Conservation (phyloP, 1,284 basidiomycete species). For the Moesziomyces parantarcticus region DNA sequence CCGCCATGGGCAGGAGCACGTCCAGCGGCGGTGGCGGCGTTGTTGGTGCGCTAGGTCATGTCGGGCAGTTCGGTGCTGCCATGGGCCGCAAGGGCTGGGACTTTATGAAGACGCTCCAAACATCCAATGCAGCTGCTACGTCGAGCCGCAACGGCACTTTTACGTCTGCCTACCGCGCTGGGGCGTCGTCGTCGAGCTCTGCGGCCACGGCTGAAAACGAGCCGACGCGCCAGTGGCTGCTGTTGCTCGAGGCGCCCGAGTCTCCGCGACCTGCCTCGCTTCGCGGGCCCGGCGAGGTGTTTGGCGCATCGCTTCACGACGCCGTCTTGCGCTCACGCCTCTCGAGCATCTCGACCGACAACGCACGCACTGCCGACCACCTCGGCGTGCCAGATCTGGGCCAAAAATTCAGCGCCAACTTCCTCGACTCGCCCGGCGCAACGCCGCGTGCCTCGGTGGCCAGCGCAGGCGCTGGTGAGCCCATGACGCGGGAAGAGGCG, state of each 20-base stretch:
- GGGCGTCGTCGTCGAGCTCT: not conserved
- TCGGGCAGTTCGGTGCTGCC: constrained; percentile 52
- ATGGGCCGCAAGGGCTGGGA: constrained; percentile 58
- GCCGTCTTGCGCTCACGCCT: constrained; percentile 53
- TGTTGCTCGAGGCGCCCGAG: constrained; percentile 18
- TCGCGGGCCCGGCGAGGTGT: constrained; percentile 19
- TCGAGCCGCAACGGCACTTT: constrained; percentile 3
- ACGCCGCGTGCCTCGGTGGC: constrained; percentile 30
- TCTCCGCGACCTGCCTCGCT: not conserved
- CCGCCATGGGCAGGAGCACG: constrained; percentile 14
- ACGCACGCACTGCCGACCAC: constrained; percentile 10
- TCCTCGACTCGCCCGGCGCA: constrained; percentile 24
- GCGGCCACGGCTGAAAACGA: constrained; percentile 33
- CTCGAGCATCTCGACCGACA: constrained; percentile 4
- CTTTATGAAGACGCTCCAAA: constrained; percentile 47
- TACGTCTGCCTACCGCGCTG: not conserved
- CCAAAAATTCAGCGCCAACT: constrained; percentile 27
- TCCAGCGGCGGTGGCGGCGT: constrained; percentile 30
- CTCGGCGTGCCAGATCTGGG: constrained; percentile 46
- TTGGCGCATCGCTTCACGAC: constrained; percentile 56
- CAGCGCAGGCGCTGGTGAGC: constrained; percentile 3
- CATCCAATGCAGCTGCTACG: constrained; percentile 6
- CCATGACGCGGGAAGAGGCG: constrained; percentile 43
- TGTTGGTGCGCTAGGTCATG: constrained; percentile 40
- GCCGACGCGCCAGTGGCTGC: constrained; percentile 47